Base-by-base conservation (phyloP, 495 filamentous ascomycete species). In the Tuber magnatum region DNA sequence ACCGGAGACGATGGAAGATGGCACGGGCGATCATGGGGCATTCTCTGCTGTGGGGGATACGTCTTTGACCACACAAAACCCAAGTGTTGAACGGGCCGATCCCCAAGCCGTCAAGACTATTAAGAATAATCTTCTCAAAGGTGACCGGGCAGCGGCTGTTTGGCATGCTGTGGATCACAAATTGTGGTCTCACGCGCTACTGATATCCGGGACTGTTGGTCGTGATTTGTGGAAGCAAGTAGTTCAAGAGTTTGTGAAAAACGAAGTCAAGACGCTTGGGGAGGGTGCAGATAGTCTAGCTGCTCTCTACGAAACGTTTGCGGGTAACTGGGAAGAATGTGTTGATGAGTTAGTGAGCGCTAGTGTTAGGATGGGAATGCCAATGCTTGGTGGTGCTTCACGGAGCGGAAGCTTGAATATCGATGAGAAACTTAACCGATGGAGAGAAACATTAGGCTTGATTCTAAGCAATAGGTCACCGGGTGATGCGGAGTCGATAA, bases 311-410 rank as follows among this genome's bases (percentile, higher is more conserved):
- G 92, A 94, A 78, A 90, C 97, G 9, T 92, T 99, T 75, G 94
- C 94, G 42, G 94, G 95, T 0, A 98, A 97, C 80, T 89, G 91
- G 75, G 94, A 97, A 74, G 96, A 98, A 77, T 94, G 93, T 76
- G 89, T 98, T 43, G 95, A 99, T 83, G 94, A 97, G 80, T 89
- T 99, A 69, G 95, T 99, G n/a, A 94, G 95, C 16, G 91, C 91
- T 38, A 95, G 94, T 73, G 96, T 95, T 61, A 88, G 96, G 44
- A 92, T 94, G 69, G 96, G 96, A 8, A 88, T 97, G 75, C 93
- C 95, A 82, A 91, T 99, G 86, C 70, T 82, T 24, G 78, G 78
- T n/a, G 76, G 77, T 28, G 70, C 70, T 16, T 71, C 74, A 12
- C 44, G 48, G n/a, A 77, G 76, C 22, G 75, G 75, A 35, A 69